These are phyloP conservation scores for Stylosanthes scabra DNA, from an alignment of 331 rosid species.

Conservation along the genomic window DNA sequence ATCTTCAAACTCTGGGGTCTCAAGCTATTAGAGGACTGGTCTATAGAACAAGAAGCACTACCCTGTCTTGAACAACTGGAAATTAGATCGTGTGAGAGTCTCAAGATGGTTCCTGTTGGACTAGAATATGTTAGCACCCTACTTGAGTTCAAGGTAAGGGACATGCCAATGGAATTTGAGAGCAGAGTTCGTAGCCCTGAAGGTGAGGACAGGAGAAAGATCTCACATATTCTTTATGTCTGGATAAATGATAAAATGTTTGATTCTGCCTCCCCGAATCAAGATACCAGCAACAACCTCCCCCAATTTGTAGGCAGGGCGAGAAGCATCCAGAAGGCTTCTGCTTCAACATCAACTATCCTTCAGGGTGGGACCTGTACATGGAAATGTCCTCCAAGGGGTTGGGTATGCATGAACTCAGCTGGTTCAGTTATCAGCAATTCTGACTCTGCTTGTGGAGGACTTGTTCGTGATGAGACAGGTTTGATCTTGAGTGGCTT, in stretches of 20 bases:
- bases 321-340: background rate
- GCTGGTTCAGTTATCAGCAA: background rate
- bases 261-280: background rate
- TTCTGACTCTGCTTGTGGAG: background rate
- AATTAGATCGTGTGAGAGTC: slow-evolving; percentile 4
- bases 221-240: background rate
- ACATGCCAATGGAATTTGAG: background rate
- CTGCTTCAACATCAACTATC: background rate
- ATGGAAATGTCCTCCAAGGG: background rate
- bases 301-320: background rate
- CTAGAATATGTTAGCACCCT: slow-evolving; percentile 19
- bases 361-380: background rate
- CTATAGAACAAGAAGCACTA: background rate
- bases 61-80: slow-evolving; percentile 12
- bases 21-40: slow-evolving; percentile 5
- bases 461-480: background rate
- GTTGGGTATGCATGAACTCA: background rate
- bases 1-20: slow-evolving; percentile 8
- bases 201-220: background rate
- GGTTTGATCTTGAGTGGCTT: background rate
- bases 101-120: slow-evolving; percentile 24
- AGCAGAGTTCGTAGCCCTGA: background rate
- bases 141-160: background rate
- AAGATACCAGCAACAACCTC: background rate
- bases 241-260: no score